Percentiles rank a stretch among this genome's conserved stretches.
Conservation (phyloP, 441 rosid species). For the Pelargonium cotyledonis region DNA sequence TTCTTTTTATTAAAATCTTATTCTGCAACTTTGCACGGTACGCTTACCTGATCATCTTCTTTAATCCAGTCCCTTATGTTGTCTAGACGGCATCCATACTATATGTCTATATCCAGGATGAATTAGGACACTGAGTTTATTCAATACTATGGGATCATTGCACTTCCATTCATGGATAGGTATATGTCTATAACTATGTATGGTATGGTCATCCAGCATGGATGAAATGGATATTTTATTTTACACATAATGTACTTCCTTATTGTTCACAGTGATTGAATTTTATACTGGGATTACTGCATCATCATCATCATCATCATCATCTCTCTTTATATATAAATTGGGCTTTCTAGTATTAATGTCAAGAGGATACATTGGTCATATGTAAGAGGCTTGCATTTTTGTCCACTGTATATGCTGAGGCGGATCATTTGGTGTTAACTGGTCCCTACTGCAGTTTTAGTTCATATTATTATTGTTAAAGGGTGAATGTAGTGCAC, state of each 20-base stretch:
- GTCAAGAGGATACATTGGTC: neutral
- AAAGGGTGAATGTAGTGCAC: neutral
- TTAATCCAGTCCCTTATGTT: neutral
- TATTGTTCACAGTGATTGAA: neutral
- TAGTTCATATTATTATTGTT: neutral
- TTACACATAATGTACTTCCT: neutral
- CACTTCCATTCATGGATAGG: neutral
- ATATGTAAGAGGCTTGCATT: neutral
- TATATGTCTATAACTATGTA: neutral
- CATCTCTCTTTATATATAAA: neutral
- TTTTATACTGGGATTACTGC: neutral
- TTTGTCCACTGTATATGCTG: neutral
- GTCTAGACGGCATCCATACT: no score
- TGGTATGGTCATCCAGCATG: conserved; percentile 4
- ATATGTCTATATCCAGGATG: neutral
- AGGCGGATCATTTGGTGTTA: neutral
- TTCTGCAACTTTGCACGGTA: neutral
- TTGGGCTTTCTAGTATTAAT: neutral
- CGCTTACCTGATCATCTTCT: neutral
- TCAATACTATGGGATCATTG: neutral
- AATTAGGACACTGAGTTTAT: neutral
- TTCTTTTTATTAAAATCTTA: neutral
- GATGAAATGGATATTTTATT: neutral
- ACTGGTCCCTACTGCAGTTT: neutral
- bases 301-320: neutral